Conservation (phyloP, 2,329 filamentous ascomycete genomes). For the Keithomyces neogunnii region DNA sequence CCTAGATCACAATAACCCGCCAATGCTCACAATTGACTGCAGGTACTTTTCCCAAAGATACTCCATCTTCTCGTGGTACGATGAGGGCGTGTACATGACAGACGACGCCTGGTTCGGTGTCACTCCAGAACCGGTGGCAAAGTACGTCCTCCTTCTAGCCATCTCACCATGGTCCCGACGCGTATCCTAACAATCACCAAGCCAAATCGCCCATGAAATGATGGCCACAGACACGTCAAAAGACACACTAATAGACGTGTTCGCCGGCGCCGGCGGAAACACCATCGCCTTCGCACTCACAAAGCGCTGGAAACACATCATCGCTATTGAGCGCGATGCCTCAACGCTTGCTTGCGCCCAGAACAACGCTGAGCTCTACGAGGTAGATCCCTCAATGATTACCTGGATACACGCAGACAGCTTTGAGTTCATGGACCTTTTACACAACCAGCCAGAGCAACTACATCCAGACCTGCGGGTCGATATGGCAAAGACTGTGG, state of each 20-base stretch:
- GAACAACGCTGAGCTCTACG: constrained; percentile 83
- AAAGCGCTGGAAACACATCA: constrained; percentile 70
- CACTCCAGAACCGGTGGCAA: constrained; percentile 85
- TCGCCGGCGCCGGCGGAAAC: constrained; percentile 88
- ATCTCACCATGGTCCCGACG: constrained; percentile 2
- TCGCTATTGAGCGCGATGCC: constrained; percentile 80
- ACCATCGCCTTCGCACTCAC: constrained; percentile 87
- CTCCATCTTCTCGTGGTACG: constrained; percentile 79
- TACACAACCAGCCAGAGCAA: constrained; percentile 26
- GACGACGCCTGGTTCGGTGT: constrained; percentile 96
- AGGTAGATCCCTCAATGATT: constrained; percentile 61
- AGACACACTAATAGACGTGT: constrained; percentile 72
- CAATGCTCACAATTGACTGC: not conserved
- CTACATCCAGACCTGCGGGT: constrained; percentile 31
- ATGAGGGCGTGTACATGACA: constrained; percentile 83
- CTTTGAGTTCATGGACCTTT: constrained; percentile 59
- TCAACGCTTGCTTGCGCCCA: constrained; percentile 81
- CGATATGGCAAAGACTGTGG: constrained; percentile 31
- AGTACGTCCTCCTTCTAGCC: constrained; percentile 39
- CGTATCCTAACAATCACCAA: constrained; percentile 20
- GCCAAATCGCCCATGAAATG: constrained; percentile 70
- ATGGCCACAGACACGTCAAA: constrained; percentile 45
- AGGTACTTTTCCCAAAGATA: constrained; percentile 91
- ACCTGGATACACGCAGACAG: constrained; percentile 84
- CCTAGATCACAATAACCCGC: not conserved